These are phyloP conservation scores for Komagataella kurtzmanii DNA, from an alignment of 805 yeast genomes.

Conservation along the genomic window DNA sequence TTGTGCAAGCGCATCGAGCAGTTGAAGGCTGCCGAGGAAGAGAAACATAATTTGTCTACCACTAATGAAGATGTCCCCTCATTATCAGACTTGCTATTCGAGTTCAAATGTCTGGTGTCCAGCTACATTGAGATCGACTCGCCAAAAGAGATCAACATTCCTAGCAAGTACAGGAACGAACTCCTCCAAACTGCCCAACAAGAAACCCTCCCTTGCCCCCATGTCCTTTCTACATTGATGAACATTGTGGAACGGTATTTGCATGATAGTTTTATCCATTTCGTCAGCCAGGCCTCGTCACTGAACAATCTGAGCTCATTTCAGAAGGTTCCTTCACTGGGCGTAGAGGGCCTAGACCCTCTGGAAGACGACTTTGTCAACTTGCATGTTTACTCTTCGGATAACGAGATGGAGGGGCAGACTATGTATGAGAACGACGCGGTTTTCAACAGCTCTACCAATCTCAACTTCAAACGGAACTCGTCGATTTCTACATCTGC, in stretches of 20 bases:
- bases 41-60: neutral
- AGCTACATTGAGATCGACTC: constrained; percentile 14
- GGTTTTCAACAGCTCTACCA: neutral
- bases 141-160: constrained; percentile 18
- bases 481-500: neutral
- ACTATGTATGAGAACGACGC: neutral
- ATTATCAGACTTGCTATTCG: constrained; percentile 3
- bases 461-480: neutral
- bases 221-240: neutral
- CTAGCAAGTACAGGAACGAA: constrained; percentile 9
- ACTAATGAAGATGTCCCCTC: neutral
- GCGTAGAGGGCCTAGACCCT: neutral
- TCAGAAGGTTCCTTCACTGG: neutral
- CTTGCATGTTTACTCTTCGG: neutral
- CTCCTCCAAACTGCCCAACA: neutral
- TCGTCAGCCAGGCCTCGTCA: neutral
- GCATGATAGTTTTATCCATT: neutral
- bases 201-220: neutral
- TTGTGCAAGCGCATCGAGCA: constrained; percentile 6
- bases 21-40: neutral
- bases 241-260: neutral
- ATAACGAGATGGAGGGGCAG: neutral
- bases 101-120: constrained; percentile 14
- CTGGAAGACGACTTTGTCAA: neutral
- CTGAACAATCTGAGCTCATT: neutral